Base-by-base conservation (phyloP, 225 moss, liverwort and hornwort species). In the Antitrichia curtipendula region DNA sequence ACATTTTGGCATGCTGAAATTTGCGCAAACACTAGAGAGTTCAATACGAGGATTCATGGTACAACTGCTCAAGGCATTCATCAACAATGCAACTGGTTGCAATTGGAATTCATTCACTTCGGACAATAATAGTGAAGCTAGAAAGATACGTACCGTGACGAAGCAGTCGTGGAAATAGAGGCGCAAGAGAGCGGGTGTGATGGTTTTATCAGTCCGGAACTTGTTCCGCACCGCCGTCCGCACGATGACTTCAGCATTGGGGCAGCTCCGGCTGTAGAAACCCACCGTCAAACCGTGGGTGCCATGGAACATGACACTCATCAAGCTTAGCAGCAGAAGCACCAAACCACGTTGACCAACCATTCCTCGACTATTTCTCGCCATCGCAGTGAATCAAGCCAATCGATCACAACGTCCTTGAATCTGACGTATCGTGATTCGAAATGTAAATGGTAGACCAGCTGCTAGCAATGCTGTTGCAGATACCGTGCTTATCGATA, bases 141-240 rank as follows among this genome's bases (percentile, higher is more conserved):
- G n/a, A 61, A 75, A 38, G 85, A 50, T 3, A 58, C 27, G 9
- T 84, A 89, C 90, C 68, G 18, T 2, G 49, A 91, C 89, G 49
- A 91, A 91, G 85, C 91, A 89, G 41, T 91, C 91, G 56, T 91
- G 91, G 71, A 91, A 91, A 54, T 75, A 91, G 45, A 91, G 87
- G 10, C 91, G 87, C 85, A 89, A 47, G 7, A 91, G 89, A 54
- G 87, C 89, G 2, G 89, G 87, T 27, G 87, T 85, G 52, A 91
- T 89, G 77, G 89, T 84, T 70, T 58, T 82, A 58, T 89, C 91
- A 43, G 40, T 69, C 5, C 56, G 59, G 31, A 91, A 91, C 82
- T 72, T 84, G 58, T 34, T 75, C 38, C 9, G 50, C 86, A 91
- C 83, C 10, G 80, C 84, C 10, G n/a, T 83, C 53, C 43, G 72